Conservation (phyloP, 768 basidiomycete species). For the Trametes villosa region DNA sequence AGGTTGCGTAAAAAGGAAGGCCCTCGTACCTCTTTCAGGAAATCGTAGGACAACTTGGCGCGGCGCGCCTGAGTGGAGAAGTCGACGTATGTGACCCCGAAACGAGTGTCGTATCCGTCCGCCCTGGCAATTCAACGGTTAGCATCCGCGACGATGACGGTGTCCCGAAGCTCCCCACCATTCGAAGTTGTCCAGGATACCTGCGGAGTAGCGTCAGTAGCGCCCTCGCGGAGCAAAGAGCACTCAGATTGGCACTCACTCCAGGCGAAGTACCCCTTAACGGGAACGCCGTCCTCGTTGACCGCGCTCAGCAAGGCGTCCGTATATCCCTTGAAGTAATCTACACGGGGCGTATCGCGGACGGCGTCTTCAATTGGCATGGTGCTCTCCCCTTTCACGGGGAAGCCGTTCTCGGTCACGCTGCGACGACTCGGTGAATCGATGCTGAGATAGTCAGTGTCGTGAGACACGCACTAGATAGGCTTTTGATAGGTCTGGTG, state of each 20-base stretch:
- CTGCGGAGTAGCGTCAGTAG: conserved; percentile 23
- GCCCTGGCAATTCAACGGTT: conserved; percentile 26
- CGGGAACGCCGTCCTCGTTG: conserved; percentile 41
- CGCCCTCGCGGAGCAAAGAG: background rate
- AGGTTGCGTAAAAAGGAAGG: too few species aligned
- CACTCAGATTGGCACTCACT: conserved; percentile 32
- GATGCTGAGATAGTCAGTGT: background rate
- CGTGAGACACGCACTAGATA: conserved; percentile 34
- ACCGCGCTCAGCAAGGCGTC: conserved; percentile 44
- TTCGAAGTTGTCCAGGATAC: conserved; percentile 50
- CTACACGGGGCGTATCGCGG: conserved; percentile 44
- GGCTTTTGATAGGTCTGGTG: conserved; percentile 42
- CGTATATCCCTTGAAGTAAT: conserved; percentile 44
- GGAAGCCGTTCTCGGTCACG: conserved; percentile 52
- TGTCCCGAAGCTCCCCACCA: conserved; percentile 31
- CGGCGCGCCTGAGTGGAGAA: conserved; percentile 35
- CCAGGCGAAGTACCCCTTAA: conserved; percentile 46
- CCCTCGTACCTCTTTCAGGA: conserved; percentile 31
- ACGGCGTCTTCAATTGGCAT: conserved; percentile 40
- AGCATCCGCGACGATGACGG: background rate
- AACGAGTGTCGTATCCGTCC: conserved; percentile 48
- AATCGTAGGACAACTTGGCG: conserved; percentile 32
- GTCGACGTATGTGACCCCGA: conserved; percentile 50
- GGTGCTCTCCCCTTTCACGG: conserved; percentile 43
- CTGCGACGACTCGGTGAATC: conserved; percentile 18